Conservation (phyloP, 345 rosid species). For the Corchorus capsularis region DNA sequence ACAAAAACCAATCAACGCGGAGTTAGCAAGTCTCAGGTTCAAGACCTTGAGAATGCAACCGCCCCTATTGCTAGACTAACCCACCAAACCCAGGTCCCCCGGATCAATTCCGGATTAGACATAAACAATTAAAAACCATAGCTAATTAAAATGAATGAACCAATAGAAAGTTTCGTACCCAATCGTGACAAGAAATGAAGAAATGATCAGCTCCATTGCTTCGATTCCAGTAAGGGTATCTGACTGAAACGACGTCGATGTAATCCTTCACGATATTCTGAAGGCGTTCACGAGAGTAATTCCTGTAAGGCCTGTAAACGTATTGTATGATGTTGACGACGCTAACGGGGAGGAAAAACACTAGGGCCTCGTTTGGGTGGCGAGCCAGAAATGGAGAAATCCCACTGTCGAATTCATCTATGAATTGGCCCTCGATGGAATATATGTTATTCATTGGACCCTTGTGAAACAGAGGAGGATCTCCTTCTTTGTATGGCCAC, state of each 20-base stretch:
- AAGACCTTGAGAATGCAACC: too few relatives aligned
- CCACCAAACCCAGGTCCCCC: too few relatives aligned
- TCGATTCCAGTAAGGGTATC: constrained; percentile 59
- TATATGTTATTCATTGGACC: constrained; percentile 68
- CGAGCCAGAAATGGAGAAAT: constrained; percentile 44
- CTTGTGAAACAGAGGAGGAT: constrained; percentile 57
- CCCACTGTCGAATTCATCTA: constrained; percentile 55
- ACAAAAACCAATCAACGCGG: too few relatives aligned
- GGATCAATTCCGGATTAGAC: too few relatives aligned
- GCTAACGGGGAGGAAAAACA: constrained; percentile 64
- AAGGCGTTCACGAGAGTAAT: constrained; percentile 50
- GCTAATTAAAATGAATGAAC: too few relatives aligned
- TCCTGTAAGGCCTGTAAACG: constrained; percentile 55
- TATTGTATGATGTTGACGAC: constrained; percentile 44
- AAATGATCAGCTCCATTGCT: constrained; percentile 69
- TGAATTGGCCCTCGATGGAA: constrained; percentile 67
- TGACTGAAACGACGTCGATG: constrained; percentile 35
- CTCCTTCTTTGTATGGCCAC: constrained; percentile 75
- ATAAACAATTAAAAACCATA: too few relatives aligned
- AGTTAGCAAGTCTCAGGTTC: too few relatives aligned
- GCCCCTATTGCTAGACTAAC: too few relatives aligned
- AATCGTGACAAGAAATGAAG: constrained; percentile 70
- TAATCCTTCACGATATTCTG: constrained; percentile 60
- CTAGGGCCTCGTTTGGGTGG: constrained; percentile 50
- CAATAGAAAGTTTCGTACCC: constrained; percentile 42